Evolutionary conservation across 306 rosid species (phyloP).

Genomic region (Gastrolobium bilobum): DNA sequence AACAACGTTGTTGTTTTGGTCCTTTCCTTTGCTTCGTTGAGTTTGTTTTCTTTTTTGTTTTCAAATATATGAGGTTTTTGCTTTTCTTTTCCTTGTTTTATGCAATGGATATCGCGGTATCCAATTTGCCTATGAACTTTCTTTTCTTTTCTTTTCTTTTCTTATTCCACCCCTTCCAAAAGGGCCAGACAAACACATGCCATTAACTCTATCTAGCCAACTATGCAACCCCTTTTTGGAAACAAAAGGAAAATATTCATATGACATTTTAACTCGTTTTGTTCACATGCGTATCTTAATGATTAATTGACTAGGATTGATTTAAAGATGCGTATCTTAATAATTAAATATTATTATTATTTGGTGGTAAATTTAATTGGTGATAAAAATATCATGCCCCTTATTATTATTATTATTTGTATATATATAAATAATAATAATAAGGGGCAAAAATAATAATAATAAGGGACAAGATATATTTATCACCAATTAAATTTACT

Average conservation of each 20-base stretch:
- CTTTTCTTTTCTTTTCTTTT: not conserved
- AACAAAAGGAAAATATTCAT: not conserved
- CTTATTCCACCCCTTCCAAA: not conserved
- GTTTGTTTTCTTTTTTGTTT: not conserved
- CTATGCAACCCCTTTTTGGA: constrained; percentile 12
- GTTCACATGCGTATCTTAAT: no score
- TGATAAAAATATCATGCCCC: no score
- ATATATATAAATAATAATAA: no score
- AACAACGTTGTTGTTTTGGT: constrained; percentile 29
- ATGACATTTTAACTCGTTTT: not conserved
- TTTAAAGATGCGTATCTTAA: no score
- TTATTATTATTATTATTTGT: no score
- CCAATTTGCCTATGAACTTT: not conserved
- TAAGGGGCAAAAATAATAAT: no score
- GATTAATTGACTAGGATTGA: no score
- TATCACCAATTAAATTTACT: no score
- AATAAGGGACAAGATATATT: no score
- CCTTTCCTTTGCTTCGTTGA: constrained; percentile 11
- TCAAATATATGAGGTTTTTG: no score
- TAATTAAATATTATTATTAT: no score
- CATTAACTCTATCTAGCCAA: constrained; percentile 17
- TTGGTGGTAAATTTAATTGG: no score
- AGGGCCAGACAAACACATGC: not conserved
- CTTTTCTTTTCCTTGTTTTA: not conserved
- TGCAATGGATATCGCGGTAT: not conserved